Percentiles rank a stretch among this genome's conserved stretches.
phyloP scores from a whole-genome alignment of 2,329 filamentous ascomycete genomes.

The Neopestalotiopsis sp. region DNA sequence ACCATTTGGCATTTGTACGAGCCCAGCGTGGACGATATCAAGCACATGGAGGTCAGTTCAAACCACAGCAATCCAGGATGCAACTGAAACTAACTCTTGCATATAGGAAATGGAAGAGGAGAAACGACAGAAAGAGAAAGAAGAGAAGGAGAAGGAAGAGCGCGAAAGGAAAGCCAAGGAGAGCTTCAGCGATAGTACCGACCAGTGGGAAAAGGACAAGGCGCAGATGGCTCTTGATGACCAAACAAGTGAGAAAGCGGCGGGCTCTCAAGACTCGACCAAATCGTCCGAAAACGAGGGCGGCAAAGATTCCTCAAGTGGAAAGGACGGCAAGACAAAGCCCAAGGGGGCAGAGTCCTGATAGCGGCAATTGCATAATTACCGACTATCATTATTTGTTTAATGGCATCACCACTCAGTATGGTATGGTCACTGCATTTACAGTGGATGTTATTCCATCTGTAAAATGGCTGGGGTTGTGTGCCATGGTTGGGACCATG shows the following conservation, averaged over 20 bases:
- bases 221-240: slow-evolving; percentile 72
- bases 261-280: slow-evolving; percentile 31
- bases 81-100: slow-evolving; percentile 7
- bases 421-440: not conserved
- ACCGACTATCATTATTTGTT: not conserved
- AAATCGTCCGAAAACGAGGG: slow-evolving; percentile 12
- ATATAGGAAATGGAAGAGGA: slow-evolving; percentile 89
- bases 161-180: slow-evolving; percentile 79
- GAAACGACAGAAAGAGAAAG: slow-evolving; percentile 76
- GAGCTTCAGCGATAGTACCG: slow-evolving; percentile 75
- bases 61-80: slow-evolving; percentile 23
- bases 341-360: slow-evolving; percentile 12
- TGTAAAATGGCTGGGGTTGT: not conserved
- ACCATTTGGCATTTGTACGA: slow-evolving; percentile 99
- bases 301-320: slow-evolving; percentile 23
- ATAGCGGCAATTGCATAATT: not conserved
- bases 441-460: not conserved
- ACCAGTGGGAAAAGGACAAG: slow-evolving; percentile 92
- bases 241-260: slow-evolving; percentile 54
- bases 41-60: slow-evolving; percentile 81
- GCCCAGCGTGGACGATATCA: slow-evolving; percentile 95
- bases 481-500: not conserved
- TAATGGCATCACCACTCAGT: not conserved
- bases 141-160: slow-evolving; percentile 76
- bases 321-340: slow-evolving; percentile 10